A percentile compares a stretch with the other conserved stretches of the same genome.
Evolutionary conservation across 78 protist species (phyloP).

Genomic region (Cavenderia fasciculata): DNA sequence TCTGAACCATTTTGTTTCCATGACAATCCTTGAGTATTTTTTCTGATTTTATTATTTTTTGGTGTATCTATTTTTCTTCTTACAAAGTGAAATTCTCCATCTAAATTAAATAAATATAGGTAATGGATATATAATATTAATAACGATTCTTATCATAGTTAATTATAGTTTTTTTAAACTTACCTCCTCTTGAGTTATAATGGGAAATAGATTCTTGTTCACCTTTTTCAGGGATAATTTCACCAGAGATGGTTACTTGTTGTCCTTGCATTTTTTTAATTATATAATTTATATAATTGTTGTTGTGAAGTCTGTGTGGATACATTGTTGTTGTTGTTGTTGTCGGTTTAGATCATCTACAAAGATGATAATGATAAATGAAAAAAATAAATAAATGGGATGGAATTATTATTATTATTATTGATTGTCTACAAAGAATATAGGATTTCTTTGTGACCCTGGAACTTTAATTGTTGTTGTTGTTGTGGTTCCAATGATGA

Average conservation of each 20-base stretch:
- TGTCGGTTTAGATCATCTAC: too few species aligned
- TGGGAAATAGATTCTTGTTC: constrained; percentile 2
- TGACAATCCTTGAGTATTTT: neutral
- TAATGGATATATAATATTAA: neutral
- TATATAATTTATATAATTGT: neutral
- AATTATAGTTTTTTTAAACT: neutral
- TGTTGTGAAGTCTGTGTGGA: constrained; percentile 29
- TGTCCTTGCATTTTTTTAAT: neutral
- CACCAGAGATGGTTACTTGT: neutral
- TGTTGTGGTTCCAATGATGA: too few species aligned
- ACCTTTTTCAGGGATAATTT: neutral
- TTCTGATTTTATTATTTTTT: constrained; percentile 56
- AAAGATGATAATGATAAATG: too few species aligned
- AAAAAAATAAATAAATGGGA: too few species aligned
- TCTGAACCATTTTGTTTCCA: constrained; percentile 79
- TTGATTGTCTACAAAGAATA: too few species aligned
- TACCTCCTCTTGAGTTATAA: neutral
- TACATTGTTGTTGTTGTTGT: constrained; percentile 21
- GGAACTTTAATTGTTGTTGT: too few species aligned
- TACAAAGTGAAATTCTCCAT: constrained; percentile 69
- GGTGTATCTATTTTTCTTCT: constrained; percentile 20
- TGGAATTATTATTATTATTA: too few species aligned
- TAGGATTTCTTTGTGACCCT: too few species aligned
- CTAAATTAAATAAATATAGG: constrained; percentile 5
- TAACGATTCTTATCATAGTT: neutral